Evolutionary conservation across 2,329 filamentous ascomycete species (phyloP).

Genomic region (Falciphora oryzae): DNA sequence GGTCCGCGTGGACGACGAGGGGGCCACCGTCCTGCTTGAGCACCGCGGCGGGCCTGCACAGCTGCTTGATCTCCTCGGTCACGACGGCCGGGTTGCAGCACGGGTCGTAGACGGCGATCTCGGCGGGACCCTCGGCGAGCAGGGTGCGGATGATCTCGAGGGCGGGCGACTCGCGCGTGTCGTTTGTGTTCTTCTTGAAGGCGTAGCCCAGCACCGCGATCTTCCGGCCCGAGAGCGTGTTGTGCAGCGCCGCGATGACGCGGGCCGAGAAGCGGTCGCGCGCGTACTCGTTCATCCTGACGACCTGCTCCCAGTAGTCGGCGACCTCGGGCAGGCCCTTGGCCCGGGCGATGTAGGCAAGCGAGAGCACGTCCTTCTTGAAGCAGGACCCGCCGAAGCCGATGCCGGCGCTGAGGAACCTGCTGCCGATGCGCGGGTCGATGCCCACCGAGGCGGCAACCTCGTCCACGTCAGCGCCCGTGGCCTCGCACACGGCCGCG

Average conservation of each 20-base stretch:
- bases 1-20: conserved; percentile 41
- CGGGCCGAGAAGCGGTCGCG: conserved; percentile 61
- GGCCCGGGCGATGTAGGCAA: conserved; percentile 68
- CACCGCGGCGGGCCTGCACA: conserved; percentile 29
- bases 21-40: conserved; percentile 34
- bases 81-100: conserved; percentile 48
- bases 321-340: conserved; percentile 66
- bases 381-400: conserved; percentile 80
- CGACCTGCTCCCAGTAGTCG: conserved; percentile 68
- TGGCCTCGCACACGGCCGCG: conserved; percentile 72
- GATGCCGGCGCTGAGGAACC: conserved; percentile 68
- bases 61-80: conserved; percentile 42
- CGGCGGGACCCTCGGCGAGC: conserved; percentile 55
- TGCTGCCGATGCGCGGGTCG: conserved; percentile 65
- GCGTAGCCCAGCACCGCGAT: conserved; percentile 68
- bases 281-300: conserved; percentile 73
- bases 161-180: conserved; percentile 66
- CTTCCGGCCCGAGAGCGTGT: conserved; percentile 65
- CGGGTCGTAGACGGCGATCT: conserved; percentile 66
- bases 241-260: conserved; percentile 61
- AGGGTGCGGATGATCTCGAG: conserved; percentile 62
- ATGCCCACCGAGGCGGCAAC: conserved; percentile 61
- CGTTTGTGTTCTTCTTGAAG: conserved; percentile 75
- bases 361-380: conserved; percentile 70
- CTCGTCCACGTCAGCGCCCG: conserved; percentile 70